Evolutionary conservation across 1,284 basidiomycete genomes (phyloP).

Genomic region (Trichosporon sp.): DNA sequence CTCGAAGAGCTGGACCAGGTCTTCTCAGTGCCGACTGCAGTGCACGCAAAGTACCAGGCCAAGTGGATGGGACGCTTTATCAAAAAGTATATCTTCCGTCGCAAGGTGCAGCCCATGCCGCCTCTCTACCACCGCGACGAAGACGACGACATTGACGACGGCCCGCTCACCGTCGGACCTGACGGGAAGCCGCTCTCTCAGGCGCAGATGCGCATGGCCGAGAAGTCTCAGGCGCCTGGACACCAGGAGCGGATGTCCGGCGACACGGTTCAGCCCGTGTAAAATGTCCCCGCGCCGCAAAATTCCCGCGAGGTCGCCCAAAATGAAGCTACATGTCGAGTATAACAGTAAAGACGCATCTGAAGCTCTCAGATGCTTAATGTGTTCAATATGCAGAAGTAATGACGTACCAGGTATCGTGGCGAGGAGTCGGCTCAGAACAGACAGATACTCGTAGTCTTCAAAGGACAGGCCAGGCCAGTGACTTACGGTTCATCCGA

Average conservation of each 20-base stretch:
- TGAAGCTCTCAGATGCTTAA: too few relatives aligned
- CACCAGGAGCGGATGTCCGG: not conserved
- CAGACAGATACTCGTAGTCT: too few relatives aligned
- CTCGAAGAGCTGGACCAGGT: conserved; percentile 62
- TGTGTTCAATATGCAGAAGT: too few relatives aligned
- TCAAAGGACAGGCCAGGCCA: too few relatives aligned
- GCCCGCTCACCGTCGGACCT: not conserved
- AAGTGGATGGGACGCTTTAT: not conserved
- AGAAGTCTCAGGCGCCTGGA: not conserved
- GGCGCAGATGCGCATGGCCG: not conserved
- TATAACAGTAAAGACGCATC: too few relatives aligned
- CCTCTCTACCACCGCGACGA: not conserved
- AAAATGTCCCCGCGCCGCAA: too few relatives aligned
- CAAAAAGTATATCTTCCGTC: not conserved
- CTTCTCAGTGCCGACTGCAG: conserved; percentile 49
- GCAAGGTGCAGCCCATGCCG: not conserved
- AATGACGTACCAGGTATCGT: too few relatives aligned
- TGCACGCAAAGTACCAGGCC: conserved; percentile 58
- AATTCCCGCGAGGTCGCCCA: too few relatives aligned
- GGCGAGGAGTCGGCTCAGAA: too few relatives aligned
- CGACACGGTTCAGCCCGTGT: not conserved
- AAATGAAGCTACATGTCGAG: too few relatives aligned
- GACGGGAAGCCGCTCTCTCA: not conserved
- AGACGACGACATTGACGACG: not conserved
- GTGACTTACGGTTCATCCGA: too few relatives aligned